These are phyloP conservation scores for Symbiodinium pilosum DNA, from an alignment of 73 alveolate genomes.

Conservation along the genomic window DNA sequence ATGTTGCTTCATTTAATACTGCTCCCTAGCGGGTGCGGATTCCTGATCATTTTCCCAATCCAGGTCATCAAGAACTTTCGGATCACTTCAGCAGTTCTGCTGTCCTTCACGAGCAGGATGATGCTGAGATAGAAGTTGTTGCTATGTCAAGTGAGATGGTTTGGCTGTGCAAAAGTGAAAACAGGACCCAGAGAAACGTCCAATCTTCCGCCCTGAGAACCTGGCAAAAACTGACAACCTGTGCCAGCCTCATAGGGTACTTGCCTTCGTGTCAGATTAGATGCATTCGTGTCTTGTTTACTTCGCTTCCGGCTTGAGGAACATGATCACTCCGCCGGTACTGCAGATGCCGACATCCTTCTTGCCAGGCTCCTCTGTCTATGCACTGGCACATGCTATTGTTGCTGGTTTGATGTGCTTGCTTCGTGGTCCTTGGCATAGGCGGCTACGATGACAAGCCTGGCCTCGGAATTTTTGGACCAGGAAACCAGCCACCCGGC, in stretches of 20 bases:
- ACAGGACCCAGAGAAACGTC: conserved; percentile 13
- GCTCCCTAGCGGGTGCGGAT: too few relatives aligned
- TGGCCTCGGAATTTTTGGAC: conserved; percentile 12
- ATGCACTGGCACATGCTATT: neutral
- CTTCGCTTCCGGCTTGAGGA: neutral
- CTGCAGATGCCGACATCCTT: neutral
- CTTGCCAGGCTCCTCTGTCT: neutral
- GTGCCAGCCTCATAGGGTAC: neutral
- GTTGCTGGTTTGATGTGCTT: neutral
- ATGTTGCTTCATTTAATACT: too few relatives aligned
- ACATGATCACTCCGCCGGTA: neutral
- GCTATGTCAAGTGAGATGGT: neutral
- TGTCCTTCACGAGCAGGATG: conserved; percentile 4
- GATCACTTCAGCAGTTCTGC: conserved; percentile 8
- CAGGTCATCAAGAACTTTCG: conserved; percentile 5
- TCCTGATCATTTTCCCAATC: too few relatives aligned
- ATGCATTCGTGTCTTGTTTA: neutral
- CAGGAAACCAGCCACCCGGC: neutral
- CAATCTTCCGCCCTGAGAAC: conserved; percentile 15
- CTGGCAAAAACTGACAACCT: neutral
- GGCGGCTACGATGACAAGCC: conserved; percentile 10
- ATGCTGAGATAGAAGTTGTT: neutral
- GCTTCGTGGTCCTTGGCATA: neutral
- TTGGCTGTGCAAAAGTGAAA: neutral
- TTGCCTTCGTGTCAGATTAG: neutral